Base-by-base conservation (phyloP, 768 basidiomycete genomes). In the Filobasidium floriforme region DNA sequence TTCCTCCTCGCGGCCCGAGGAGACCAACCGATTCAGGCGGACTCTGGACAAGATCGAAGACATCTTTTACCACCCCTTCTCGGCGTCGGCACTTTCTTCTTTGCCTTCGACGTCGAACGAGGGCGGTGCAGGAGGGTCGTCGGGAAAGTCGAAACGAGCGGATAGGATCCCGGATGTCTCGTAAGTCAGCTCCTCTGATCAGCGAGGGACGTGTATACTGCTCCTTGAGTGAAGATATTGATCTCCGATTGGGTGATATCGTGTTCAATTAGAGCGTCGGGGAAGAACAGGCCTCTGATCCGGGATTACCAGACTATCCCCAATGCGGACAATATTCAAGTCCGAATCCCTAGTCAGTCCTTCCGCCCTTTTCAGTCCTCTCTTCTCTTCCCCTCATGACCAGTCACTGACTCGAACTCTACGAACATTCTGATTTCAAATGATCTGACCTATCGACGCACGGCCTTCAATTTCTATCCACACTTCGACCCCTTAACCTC, bases 81-180 rank as follows among this genome's bases (percentile, higher is more conserved):
- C 75, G 1, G 66, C 69, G 11, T 69, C 60, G 10, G 77, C 77
- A 12, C 65, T 76, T 5, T 66, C 68, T 28, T 61, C 69, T 1
- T 66, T 78, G 4, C 77, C 74, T 62, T 66, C 6, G 60, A 70
- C 11, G 71, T 69, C 2, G 54, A 67, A 29, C 69, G 46, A 15
- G 22, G 22, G 15, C 3, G 46, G 22, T 18, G 18, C 46, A 6
- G 46, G 5, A 5, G 22, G 46, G 15, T 49, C 46, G 46, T 49
- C 46, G 22, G 71, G 68, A 7, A 78, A 75, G 63, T 72, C 73
- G 51, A 78, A 78, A 49, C 63, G 77, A 59, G 77, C 75, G 14
- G 77, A 78, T 60, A 61, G 76, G 28, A 78, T 78, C 14, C 77
- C 77, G 19, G 77, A 77, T 60, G 67, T 65, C 22, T 29, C 70